phyloP scores from a whole-genome alignment of 805 yeast genomes.

The Barnettozyma sp. region DNA sequence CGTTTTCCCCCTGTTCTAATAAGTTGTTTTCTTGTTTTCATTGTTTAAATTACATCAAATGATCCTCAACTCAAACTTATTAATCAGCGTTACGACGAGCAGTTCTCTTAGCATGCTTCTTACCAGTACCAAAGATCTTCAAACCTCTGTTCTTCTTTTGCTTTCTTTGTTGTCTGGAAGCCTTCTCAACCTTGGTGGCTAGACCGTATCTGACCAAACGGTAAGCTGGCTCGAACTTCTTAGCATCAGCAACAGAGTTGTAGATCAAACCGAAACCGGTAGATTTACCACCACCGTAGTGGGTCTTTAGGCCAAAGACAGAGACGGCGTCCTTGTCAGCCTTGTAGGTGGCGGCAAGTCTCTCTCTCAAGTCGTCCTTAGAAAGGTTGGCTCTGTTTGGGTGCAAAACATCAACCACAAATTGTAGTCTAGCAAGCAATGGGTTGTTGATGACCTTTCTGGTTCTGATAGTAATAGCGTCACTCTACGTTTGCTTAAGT shows the following conservation, averaged over 20 bases:
- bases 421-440: constrained; percentile 98
- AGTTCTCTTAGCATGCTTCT: constrained; percentile 85
- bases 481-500: constrained; percentile 57
- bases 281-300: constrained; percentile 99
- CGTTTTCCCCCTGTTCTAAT: constrained; percentile 6
- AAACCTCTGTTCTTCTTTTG: constrained; percentile 99
- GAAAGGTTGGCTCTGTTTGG: constrained; percentile 99
- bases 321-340: constrained; percentile 91
- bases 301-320: constrained; percentile 99
- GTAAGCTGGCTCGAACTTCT: constrained; percentile 98
- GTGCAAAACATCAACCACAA: constrained; percentile 98
- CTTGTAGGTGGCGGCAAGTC: constrained; percentile 82
- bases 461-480: constrained; percentile 99
- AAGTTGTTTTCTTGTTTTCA: too few species aligned
- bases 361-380: constrained; percentile 98
- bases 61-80: too few species aligned
- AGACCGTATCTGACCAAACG: constrained; percentile 98
- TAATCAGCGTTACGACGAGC: constrained; percentile 89
- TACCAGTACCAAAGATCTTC: constrained; percentile 98
- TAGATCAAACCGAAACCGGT: constrained; percentile 98
- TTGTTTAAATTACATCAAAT: too few species aligned
- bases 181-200: constrained; percentile 92
- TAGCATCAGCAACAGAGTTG: constrained; percentile 96
- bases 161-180: constrained; percentile 99
- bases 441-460: constrained; percentile 99